Percentiles rank a stretch among this genome's conserved stretches.
phyloP scores from a whole-genome alignment of 2,329 filamentous ascomycete genomes.

The Xylaria hypoxylon region DNA sequence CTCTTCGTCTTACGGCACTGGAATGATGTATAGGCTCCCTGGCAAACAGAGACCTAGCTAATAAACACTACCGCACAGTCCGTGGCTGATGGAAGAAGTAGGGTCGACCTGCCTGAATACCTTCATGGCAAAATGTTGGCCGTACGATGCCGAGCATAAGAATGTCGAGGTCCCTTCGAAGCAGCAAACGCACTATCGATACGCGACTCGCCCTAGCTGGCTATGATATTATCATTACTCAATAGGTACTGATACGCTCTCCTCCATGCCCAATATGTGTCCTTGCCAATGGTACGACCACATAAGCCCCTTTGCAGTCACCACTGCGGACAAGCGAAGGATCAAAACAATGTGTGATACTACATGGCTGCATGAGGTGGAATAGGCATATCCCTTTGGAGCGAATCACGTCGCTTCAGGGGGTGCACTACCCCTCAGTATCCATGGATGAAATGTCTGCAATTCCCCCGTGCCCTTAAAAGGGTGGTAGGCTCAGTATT shows the following conservation, averaged over 20 bases:
- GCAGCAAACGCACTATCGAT: conserved; percentile 15
- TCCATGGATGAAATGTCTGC: conserved; percentile 24
- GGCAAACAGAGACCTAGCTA: conserved; percentile 14
- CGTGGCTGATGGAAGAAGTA: conserved; percentile 3
- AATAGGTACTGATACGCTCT: conserved; percentile 6
- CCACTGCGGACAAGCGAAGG: conserved; percentile 23
- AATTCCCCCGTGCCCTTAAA: conserved; percentile 23
- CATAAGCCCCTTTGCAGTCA: conserved; percentile 12
- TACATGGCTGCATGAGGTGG: conserved; percentile 36
- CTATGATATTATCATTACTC: conserved; percentile 19
- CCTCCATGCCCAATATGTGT: conserved; percentile 23
- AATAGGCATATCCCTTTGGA: conserved; percentile 13
- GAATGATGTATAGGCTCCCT: conserved; percentile 17
- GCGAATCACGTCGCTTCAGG: conserved; percentile 32
- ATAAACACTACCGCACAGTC: conserved; percentile 8
- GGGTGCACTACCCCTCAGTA: conserved; percentile 29
- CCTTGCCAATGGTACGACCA: conserved; percentile 27
- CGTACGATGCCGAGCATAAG: conserved; percentile 8
- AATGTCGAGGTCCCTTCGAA: conserved; percentile 19
- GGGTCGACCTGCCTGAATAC: conserved; percentile 2
- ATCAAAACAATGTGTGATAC: conserved; percentile 28
- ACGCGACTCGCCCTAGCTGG: conserved; percentile 12
- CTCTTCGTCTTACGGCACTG: conserved; percentile 18
- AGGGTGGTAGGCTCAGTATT: conserved; percentile 17
- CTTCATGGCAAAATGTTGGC: conserved; percentile 11